A percentile compares a stretch with the other conserved stretches of the same genome.
Conservation (phyloP, 768 basidiomycete species). For the Amanita exitialis region DNA sequence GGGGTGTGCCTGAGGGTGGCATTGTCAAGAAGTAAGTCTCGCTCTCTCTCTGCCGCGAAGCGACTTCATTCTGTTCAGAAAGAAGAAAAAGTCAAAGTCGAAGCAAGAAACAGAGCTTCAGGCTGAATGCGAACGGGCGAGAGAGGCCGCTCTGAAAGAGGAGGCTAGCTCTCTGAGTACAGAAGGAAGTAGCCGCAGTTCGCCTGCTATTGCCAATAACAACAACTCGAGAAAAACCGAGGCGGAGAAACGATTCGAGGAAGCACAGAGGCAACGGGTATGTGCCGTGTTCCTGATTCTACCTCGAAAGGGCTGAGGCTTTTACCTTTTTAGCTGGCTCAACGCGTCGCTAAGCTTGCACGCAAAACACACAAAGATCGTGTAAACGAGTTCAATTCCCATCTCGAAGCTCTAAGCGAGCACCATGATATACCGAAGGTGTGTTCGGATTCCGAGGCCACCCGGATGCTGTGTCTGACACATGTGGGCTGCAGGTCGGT, state of each 20-base stretch:
- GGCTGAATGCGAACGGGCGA: slow-evolving; percentile 36
- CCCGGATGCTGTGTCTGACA: slow-evolving; percentile 7
- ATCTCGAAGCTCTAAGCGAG: slow-evolving; percentile 81
- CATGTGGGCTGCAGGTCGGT: slow-evolving; percentile 48
- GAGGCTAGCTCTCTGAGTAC: slow-evolving; percentile 36
- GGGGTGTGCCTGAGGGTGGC: slow-evolving; percentile 69
- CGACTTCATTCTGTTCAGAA: slow-evolving; percentile 34
- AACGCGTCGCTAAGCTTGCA: slow-evolving; percentile 68
- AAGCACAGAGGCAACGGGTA: slow-evolving; percentile 76
- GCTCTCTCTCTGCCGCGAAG: slow-evolving; percentile 6
- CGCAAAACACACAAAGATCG: slow-evolving; percentile 89
- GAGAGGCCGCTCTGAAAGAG: slow-evolving; percentile 39
- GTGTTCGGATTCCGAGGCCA: slow-evolving; percentile 7
- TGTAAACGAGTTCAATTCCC: slow-evolving; percentile 81
- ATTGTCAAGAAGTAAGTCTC: slow-evolving; percentile 68
- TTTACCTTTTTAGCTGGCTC: slow-evolving; percentile 42
- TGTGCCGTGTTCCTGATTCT: slow-evolving; percentile 14
- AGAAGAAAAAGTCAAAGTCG: slow-evolving; percentile 77
- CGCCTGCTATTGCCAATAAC: slow-evolving; percentile 43
- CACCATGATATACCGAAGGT: slow-evolving; percentile 95
- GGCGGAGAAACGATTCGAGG: slow-evolving; percentile 82
- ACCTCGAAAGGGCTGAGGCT: neutral
- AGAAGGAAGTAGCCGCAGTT: slow-evolving; percentile 48
- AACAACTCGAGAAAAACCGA: slow-evolving; percentile 62
- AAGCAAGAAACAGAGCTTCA: slow-evolving; percentile 38